Evolutionary conservation across 768 basidiomycete species (phyloP), one percentile per base, ranked within the genome.

Genomic region (Terana coerulea): DNA sequence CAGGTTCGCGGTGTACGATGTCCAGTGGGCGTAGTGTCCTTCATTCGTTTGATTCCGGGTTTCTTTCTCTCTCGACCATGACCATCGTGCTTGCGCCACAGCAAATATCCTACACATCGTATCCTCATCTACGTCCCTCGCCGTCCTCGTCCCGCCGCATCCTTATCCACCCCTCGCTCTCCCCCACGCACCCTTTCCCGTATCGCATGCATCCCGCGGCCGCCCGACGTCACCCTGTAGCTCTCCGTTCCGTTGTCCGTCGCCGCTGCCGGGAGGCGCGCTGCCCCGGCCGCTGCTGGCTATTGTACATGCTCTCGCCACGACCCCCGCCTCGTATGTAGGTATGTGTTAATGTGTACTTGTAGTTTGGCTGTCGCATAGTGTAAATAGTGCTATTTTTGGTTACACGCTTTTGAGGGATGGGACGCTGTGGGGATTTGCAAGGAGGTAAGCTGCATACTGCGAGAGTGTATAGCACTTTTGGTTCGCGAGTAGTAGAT

Each of bases 1-100:
- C n/a, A n/a, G n/a, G n/a, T n/a, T n/a, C n/a, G n/a, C n/a, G 41
- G 26, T 61, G 35, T 51, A 52, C 46, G 40, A 33, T 49, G 26
- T 14, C n/a, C 47, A 11, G 46, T 42, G 24, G 15, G 29, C 49
- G 39, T n/a, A 26, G 49, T 54, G 19, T 26, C 39, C 31, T 40
- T 31, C 42, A 43, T 51, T 50, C 29, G 33, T 49, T 11, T 46
- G 34, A 42, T 53, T 48, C 34, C n/a, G n/a, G 36, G 17, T 53
- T 40, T 48, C 39, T 35, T 24, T 22, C 24, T 47, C 39, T 15
- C 21, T 43, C 50, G 21, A 45, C 28, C 43, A 24, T 37, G 29
- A 5, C 10, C 11, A 19, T 17, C 42, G 21, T 41, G 29, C 31
- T 34, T 44, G 39, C 19, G 24, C 30, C 43, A n/a, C 17, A 22